Percentiles rank a stretch among this genome's conserved stretches.
Evolutionary conservation across 495 filamentous ascomycete genomes (phyloP).

Genomic region (Penicillium silybi): DNA sequence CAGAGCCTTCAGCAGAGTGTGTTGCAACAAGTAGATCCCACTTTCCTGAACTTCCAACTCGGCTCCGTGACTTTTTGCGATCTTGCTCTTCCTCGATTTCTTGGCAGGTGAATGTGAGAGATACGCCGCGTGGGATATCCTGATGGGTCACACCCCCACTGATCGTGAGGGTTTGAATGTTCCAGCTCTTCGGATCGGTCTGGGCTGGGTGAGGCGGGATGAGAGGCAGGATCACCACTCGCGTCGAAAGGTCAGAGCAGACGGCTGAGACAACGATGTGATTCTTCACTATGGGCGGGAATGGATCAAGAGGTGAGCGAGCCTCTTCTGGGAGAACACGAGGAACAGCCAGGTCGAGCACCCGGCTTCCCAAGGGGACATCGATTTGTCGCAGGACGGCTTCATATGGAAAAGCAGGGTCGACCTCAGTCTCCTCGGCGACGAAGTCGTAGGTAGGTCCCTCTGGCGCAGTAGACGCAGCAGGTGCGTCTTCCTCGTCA

Average conservation of each 20-base stretch:
- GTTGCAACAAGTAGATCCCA: conserved; percentile 59
- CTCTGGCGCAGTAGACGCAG: conserved; percentile 31
- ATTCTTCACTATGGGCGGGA: conserved; percentile 56
- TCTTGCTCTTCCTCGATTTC: conserved; percentile 28
- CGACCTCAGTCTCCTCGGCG: conserved; percentile 55
- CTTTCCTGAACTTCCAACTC: conserved; percentile 17
- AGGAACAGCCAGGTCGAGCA: conserved; percentile 56
- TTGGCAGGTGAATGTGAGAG: conserved; percentile 60
- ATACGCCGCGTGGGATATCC: conserved; percentile 59
- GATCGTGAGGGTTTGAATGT: conserved; percentile 56
- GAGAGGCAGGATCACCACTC: conserved; percentile 69
- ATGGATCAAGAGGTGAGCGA: conserved; percentile 48
- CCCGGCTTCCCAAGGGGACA: conserved; percentile 60
- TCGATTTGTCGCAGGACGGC: conserved; percentile 63
- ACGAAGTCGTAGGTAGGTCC: conserved; percentile 50
- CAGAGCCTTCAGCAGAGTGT: conserved; percentile 63
- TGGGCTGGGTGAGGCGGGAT: conserved; percentile 61
- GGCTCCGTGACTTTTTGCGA: conserved; percentile 27
- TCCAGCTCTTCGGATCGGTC: conserved; percentile 45
- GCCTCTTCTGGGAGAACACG: conserved; percentile 46
- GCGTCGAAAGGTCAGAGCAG: conserved; percentile 65
- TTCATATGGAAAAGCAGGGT: conserved; percentile 50
- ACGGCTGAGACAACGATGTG: conserved; percentile 68
- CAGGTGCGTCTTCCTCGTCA: conserved; percentile 62
- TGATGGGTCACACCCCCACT: conserved; percentile 49